Evolutionary conservation across 2,329 filamentous ascomycete species (phyloP), one percentile per base, ranked within the genome.

Genomic region (Apiospora marii): DNA sequence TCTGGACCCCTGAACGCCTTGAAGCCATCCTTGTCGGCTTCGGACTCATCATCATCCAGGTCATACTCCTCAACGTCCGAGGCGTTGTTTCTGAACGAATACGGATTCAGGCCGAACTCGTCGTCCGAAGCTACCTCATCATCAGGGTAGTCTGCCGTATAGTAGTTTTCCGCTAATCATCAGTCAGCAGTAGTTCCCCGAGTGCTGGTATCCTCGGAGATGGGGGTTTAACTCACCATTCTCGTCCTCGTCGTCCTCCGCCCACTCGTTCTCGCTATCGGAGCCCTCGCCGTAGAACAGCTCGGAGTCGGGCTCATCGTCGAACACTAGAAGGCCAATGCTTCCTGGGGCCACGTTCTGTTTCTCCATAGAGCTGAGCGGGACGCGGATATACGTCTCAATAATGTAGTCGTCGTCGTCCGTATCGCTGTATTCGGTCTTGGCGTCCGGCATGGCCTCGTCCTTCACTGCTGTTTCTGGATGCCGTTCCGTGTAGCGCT

Each of bases 81-180:
- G 12, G 86, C 87, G 70, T 89, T 87, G 27, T 84, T 88, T 61
- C 86, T 85, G 77, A 87, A 91, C 46, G 84, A 81, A 78, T 91
- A 91, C 1, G 89, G 80, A 71, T 89, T 86, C 13, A 85, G 84
- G 61, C 85, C 88, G 74, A 86, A 89, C 80, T 92, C 91, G 75
- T 93, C 91, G 76, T 94, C 92, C 22, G 90, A 92, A 64, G 90
- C 91, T 19, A 94, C 87, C 79, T 95, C 93, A 71, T 95, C 93
- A 74, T 95, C 93, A 0, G 93, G 93, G 76, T 95, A 95, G 80
- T 95, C 93, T 71, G 92, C 92, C 4, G 91, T 90, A 79, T 95
- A 94, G 81, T 94, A 91, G 77, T 94, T 92, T 79, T 95, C 93
- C 48, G 93, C 92, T 91, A 73, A 67, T 24, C 8, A 10, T 1